A percentile compares a stretch with the other conserved stretches of the same genome.
These are phyloP conservation scores for Aspergillus ellipticus DNA, from an alignment of 495 filamentous ascomycete species.

Conservation along the genomic window DNA sequence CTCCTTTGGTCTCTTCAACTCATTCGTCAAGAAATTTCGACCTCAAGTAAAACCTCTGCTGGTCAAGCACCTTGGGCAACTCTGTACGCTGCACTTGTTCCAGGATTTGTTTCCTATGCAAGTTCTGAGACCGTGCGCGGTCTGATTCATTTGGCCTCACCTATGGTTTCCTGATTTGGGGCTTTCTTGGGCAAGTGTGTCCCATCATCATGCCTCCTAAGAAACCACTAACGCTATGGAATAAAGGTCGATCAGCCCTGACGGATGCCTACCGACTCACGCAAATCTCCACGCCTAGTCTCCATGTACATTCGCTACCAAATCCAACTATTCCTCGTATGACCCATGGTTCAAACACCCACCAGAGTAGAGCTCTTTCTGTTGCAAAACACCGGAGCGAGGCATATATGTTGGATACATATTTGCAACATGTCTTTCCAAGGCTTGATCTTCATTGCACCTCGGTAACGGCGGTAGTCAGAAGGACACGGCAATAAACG, in stretches of 20 bases:
- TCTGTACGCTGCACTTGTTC: not conserved
- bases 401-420: not conserved
- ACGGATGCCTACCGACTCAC: no score
- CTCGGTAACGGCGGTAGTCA: slow-evolving; percentile 1
- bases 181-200: not conserved
- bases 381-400: not conserved
- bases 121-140: not conserved
- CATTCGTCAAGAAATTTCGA: not conserved
- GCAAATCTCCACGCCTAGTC: not conserved
- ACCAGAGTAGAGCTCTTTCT: not conserved
- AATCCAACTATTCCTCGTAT: not conserved
- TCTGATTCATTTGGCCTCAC: not conserved
- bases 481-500: not conserved
- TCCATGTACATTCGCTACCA: not conserved
- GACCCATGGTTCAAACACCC: not conserved
- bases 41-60: not conserved
- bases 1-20: not conserved
- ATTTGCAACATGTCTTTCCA: not conserved
- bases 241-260: not conserved
- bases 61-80: not conserved
- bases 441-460: not conserved
- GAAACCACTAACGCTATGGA: not conserved
- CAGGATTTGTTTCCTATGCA: not conserved
- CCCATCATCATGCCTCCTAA: not conserved
- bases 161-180: not conserved